Evolutionary conservation across 176 grass and related monocot species (phyloP), one percentile per base, ranked within the genome.

Genomic region (Puya raimondii): DNA sequence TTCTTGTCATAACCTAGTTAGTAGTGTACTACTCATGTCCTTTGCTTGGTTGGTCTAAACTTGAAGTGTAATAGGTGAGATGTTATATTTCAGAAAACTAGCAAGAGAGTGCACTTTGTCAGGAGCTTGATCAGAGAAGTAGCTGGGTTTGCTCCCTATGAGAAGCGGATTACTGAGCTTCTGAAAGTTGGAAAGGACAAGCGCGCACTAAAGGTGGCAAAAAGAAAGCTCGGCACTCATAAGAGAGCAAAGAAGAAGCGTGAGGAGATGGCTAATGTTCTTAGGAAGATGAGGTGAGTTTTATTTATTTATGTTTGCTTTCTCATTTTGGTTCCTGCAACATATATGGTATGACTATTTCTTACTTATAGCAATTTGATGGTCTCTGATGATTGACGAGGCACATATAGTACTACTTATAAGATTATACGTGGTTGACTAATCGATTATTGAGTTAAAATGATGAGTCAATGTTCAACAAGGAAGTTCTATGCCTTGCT

Each of bases 221-320:
- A 68, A 23, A 68, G 65, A 49, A 68, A 68, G 65, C 65, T 68
- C 29, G 65, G 65, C 16, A 68, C 65, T 68, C 65, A 68, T 49
- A 68, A 68, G 65, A 68, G 65, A 33, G 47, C 65, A 16, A 68
- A 68, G 65, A 68, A 68, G 65, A 68, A 68, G 65, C 26, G 65
- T 9, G 65, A 68, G 47, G 65, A 68, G 3, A 68, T 68, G 65
- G 65, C 65, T 10, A 68, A 33, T 27, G 65, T 68, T 47, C 65
- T 68, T 16, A 33, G 65, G 33, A 68, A 68, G 65, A 68, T 68
- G 65, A 68, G 65, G 65, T 61, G 2, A 7, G 56, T 61, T 14
- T 61, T 61, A n/a, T n/a, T 16, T 61, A 18, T 9, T 61, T 61
- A 61, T 61, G 15, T 61, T 61, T 26, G 25, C 25, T 42, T 8